These are phyloP conservation scores for Kluyveromyces wickerhamii DNA, from an alignment of 805 yeast genomes.

Conservation along the genomic window DNA sequence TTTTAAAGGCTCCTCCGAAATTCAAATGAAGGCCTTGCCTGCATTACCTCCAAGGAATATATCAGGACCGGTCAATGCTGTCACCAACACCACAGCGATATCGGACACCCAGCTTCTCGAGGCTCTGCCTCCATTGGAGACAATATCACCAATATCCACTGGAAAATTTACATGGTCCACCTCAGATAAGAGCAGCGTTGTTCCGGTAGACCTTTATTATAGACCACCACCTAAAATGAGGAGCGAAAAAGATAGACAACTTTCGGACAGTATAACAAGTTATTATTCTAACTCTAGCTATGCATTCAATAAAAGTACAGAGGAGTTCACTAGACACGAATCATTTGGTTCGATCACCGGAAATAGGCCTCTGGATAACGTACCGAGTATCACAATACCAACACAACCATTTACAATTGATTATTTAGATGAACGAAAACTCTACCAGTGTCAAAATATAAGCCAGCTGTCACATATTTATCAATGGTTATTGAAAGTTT, in stretches of 20 bases:
- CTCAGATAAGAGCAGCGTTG: neutral
- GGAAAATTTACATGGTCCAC: conserved; percentile 3
- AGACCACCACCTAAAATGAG: conserved; percentile 12
- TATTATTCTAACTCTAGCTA: conserved; percentile 28
- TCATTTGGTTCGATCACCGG: conserved; percentile 28
- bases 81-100: neutral
- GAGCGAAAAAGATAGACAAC: conserved; percentile 18
- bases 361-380: conserved; percentile 26
- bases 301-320: conserved; percentile 25
- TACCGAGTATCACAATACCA: conserved; percentile 37
- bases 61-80: neutral
- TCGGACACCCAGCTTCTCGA: neutral
- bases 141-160: neutral
- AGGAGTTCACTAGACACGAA: conserved; percentile 19
- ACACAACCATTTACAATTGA: conserved; percentile 50
- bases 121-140: neutral
- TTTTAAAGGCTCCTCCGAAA: neutral
- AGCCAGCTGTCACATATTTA: conserved; percentile 43
- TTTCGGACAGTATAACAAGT: conserved; percentile 27
- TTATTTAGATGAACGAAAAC: conserved; percentile 40
- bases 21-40: conserved; percentile 9
- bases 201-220: neutral
- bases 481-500: conserved; percentile 43
- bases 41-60: conserved; percentile 7
- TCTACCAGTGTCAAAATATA: conserved; percentile 39